These are phyloP conservation scores for Rheum nobile DNA, from an alignment of 148 eudicot species.

Conservation along the genomic window DNA sequence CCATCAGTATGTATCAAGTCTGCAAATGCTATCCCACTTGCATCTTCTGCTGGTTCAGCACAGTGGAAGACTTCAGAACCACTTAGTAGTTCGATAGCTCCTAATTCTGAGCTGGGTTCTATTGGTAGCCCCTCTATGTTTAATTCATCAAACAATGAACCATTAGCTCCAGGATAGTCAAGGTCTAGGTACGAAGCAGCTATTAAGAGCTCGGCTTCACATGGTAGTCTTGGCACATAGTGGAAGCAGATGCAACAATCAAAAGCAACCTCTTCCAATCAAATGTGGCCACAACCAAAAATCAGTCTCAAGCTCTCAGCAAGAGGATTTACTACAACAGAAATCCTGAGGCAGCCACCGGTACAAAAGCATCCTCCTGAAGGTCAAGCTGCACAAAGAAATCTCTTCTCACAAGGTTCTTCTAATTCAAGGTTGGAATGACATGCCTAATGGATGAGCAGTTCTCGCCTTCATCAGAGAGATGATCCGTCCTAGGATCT, in stretches of 20 bases:
- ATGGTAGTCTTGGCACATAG: conserved; percentile 24
- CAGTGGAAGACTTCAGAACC: conserved; percentile 33
- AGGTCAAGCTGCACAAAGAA: conserved; percentile 27
- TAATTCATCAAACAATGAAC: conserved; percentile 29
- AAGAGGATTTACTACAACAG: conserved; percentile 24
- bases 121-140: conserved; percentile 20
- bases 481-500: conserved; percentile 30
- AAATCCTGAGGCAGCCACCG: conserved; percentile 8
- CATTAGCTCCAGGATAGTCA: conserved; percentile 22
- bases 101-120: conserved; percentile 27
- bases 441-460: conserved; percentile 12
- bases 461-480: conserved; percentile 13
- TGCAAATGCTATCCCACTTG: conserved; percentile 15
- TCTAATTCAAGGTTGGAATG: conserved; percentile 34
- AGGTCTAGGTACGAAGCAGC: conserved; percentile 29
- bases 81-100: conserved; percentile 19
- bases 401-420: conserved; percentile 19
- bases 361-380: conserved; percentile 27
- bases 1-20: conserved; percentile 20
- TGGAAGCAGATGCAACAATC: conserved; percentile 31
- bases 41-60: conserved; percentile 25
- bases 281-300: conserved; percentile 15
- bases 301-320: conserved; percentile 28
- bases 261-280: conserved; percentile 19
- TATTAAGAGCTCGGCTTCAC: conserved; percentile 21